Base-by-base conservation (phyloP, 2,329 filamentous ascomycete species). In the Myriangium duriaei region DNA sequence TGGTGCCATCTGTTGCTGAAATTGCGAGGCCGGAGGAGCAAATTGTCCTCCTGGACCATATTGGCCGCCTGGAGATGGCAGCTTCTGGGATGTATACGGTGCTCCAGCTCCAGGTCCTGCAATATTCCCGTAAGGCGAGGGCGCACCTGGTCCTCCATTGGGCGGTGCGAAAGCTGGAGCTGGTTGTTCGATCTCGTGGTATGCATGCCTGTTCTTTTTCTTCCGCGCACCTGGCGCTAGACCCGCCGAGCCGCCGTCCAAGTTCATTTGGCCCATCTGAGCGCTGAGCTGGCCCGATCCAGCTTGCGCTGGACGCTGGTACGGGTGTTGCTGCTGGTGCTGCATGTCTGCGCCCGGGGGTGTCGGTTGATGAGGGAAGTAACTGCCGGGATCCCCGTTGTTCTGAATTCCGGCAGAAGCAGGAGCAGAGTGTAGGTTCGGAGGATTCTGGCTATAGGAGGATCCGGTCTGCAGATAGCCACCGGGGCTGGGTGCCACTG, bases 151-250 rank as follows among this genome's bases (percentile, higher is more conserved):
- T 52, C 79, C 74, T 44, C 75, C 79, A 54, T 79, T 79, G 62
- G 81, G 82, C 9, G 75, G 64, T 52, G 81, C 76, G 4, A 78
- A 75, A 21, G 75, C 76, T 34, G 76, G 75, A 4, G 68, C 68
- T 10, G 78, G 69, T 14, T 81, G 75, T 47, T 88, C 84, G 37
- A 96, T 74, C 28, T 76, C 79, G 59, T 96, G 88, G 59, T 93
- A 82, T 46, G 87, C 88, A 62, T 96, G 88, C 42, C 85, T 76
- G 57, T 95, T 81, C 71, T 94, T 95, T 75, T 94, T 96, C 69
- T 87, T 84, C 59, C 69, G 81, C 35, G 64, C 60, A 26, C 75
- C 64, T 46, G 58, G 58, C 42, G 58, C 58, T 43, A 49, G 57
- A 26, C 76, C 63, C 46, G 57, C 62, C 43, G 57, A 57, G 42